A percentile compares a stretch with the other conserved stretches of the same genome.
phyloP scores from a whole-genome alignment of 495 filamentous ascomycete genomes.

The Neurospora sp. region DNA sequence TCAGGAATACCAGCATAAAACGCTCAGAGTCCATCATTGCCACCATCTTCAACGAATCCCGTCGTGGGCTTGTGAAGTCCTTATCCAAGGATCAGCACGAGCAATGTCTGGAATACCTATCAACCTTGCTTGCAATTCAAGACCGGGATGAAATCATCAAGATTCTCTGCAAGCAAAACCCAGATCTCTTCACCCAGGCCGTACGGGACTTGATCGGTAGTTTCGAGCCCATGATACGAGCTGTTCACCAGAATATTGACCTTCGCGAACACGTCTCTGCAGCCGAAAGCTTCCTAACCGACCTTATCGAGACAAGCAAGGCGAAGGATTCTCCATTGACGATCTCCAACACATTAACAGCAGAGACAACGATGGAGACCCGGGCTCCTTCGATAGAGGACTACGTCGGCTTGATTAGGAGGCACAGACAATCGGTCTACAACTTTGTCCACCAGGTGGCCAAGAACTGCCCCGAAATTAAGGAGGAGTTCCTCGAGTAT shows the following conservation, averaged over 20 bases:
- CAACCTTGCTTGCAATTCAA: slow-evolving; percentile 44
- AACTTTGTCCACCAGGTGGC: slow-evolving; percentile 52
- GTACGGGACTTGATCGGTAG: slow-evolving; percentile 45
- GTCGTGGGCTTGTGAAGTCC: slow-evolving; percentile 14
- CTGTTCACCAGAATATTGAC: slow-evolving; percentile 53
- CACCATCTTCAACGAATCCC: slow-evolving; percentile 33
- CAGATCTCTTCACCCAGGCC: slow-evolving; percentile 49
- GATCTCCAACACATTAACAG: neutral
- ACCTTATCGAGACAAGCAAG: slow-evolving; percentile 44
- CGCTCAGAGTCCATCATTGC: slow-evolving; percentile 37
- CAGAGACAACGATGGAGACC: slow-evolving; percentile 3
- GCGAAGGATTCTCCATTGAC: slow-evolving; percentile 12
- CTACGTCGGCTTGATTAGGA: slow-evolving; percentile 45
- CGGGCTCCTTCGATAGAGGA: slow-evolving; percentile 47
- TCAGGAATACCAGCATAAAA: slow-evolving; percentile 28
- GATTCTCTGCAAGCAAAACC: slow-evolving; percentile 44
- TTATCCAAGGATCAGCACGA: slow-evolving; percentile 42
- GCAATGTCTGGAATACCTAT: slow-evolving; percentile 48
- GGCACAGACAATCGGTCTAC: slow-evolving; percentile 44
- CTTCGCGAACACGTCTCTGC: slow-evolving; percentile 48
- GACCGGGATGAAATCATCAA: slow-evolving; percentile 52
- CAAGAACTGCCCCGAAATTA: slow-evolving; percentile 49
- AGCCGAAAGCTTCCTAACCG: slow-evolving; percentile 46
- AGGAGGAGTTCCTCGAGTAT: slow-evolving; percentile 34
- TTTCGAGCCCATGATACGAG: slow-evolving; percentile 57